Base-by-base conservation (phyloP, 371 early-diverging fungal species). In the Mortierella sp. region DNA sequence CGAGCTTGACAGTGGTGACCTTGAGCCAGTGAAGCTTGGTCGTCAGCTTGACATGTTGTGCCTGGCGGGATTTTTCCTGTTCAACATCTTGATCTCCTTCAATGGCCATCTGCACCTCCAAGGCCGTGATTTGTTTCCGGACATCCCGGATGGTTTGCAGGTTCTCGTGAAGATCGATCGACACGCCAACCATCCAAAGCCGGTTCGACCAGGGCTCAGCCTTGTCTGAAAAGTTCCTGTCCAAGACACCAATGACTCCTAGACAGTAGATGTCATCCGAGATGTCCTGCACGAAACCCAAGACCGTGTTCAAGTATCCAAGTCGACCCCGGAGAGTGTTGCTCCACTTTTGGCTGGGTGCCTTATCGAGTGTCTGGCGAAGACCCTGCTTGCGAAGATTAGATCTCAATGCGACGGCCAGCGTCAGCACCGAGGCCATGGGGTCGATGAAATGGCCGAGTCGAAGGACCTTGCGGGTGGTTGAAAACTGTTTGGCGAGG, bases 221-320 rank as follows among this genome's bases (percentile, higher is more conserved):
- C 46, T 87, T 85, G 73, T 88, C 88, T 7, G 91, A 87, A 35
- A 90, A 76, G 41, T 77, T 63, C 14, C 87, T 44, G 63, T 84
- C 81, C 18, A 96, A 60, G 4, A 94, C 85, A 10, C 95, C 95
- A 63, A 97, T 80, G 73, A 95, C 95, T 38, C 91, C 91, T 5
- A 96, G 84, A 72, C 95, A 94, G 75, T 91, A 94, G 29, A 94
- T 83, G 75, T 97, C 97, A 85, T 97, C 97, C 21, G 93, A 88
- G n/a, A 96, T 74, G 44, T 92, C 92, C 76, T 96, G 95, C n/a
- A 90, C 85, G 41, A 95, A 78, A 12, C 93, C 92, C 60, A 91
- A 41, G 3, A 88, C 68, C 11, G 77, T 84, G 78, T 88, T 91
- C 71, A 91, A 27, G 63, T 74, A 71, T 2, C 81, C 84, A 2